Conservation (phyloP, 148 eudicot genomes). For the Spergularia marina region DNA sequence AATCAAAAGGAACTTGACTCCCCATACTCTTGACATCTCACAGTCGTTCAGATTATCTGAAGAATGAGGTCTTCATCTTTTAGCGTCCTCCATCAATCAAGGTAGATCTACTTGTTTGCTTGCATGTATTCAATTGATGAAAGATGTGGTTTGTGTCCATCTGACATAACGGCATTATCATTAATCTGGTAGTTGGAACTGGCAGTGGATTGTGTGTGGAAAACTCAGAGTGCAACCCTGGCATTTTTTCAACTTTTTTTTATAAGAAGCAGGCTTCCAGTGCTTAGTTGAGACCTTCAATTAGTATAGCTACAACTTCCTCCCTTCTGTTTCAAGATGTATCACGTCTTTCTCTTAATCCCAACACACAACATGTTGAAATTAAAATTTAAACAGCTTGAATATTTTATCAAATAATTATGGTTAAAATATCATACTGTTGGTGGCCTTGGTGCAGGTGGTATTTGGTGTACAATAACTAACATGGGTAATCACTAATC, state of each 20-base stretch:
- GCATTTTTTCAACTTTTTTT: not conserved
- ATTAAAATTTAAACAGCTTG: not conserved
- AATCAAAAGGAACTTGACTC: not conserved
- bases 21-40: not conserved
- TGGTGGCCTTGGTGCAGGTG: not conserved
- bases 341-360: not conserved
- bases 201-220: not conserved
- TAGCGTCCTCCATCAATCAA: not conserved
- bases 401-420: not conserved
- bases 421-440: not conserved
- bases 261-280: not conserved
- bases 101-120: not conserved
- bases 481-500: not conserved
- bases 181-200: too few relatives aligned
- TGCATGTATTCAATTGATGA: not conserved
- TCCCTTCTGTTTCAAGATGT: not conserved
- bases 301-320: not conserved
- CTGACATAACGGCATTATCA: not conserved
- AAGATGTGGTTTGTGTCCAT: not conserved
- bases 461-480: not conserved
- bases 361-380: not conserved
- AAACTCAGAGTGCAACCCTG: not conserved
- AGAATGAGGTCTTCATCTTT: not conserved
- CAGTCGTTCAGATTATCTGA: not conserved
- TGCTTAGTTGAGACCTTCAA: not conserved